A percentile compares a stretch with the other conserved stretches of the same genome.
Evolutionary conservation across 805 yeast species (phyloP).

Genomic region (Lachancea kluyveri): DNA sequence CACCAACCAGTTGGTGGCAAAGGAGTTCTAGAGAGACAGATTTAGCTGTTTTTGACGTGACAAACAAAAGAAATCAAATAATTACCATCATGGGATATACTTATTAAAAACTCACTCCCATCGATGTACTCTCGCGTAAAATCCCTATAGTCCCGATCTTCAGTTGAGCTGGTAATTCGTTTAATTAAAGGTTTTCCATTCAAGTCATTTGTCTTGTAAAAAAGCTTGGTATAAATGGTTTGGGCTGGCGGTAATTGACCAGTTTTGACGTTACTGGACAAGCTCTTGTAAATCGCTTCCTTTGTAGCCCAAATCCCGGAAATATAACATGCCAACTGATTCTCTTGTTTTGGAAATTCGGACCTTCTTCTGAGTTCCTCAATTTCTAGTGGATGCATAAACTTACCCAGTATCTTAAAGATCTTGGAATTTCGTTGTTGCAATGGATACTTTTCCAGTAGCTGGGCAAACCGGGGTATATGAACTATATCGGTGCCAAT

Average conservation of each 20-base stretch:
- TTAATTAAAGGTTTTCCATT: conserved; percentile 17
- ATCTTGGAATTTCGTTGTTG: conserved; percentile 3
- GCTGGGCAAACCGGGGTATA: conserved; percentile 19
- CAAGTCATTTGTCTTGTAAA: conserved; percentile 15
- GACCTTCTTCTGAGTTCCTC: conserved; percentile 6
- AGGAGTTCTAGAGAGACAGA: no score
- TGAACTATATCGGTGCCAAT: conserved; percentile 28
- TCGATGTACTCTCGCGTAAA: conserved; percentile 9
- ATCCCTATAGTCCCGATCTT: conserved; percentile 1
- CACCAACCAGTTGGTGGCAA: no score
- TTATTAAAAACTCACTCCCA: conserved; percentile 12
- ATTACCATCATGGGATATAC: conserved; percentile 28
- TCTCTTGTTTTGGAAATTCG: background rate
- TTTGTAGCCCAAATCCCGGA: conserved; percentile 31
- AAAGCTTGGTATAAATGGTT: conserved; percentile 21
- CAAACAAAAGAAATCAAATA: conserved; percentile 19
- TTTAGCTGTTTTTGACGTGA: conserved; percentile 4
- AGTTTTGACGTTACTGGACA: conserved; percentile 12
- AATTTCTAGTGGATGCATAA: conserved; percentile 24
- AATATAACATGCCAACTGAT: conserved; percentile 10
- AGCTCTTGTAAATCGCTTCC: conserved; percentile 23
- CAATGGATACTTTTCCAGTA: conserved; percentile 15
- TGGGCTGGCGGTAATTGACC: conserved; percentile 24
- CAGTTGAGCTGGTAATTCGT: conserved; percentile 9
- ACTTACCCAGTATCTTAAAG: conserved; percentile 17